These are phyloP conservation scores for Solanum piurae DNA, from an alignment of 257 asterid genomes.

Conservation along the genomic window DNA sequence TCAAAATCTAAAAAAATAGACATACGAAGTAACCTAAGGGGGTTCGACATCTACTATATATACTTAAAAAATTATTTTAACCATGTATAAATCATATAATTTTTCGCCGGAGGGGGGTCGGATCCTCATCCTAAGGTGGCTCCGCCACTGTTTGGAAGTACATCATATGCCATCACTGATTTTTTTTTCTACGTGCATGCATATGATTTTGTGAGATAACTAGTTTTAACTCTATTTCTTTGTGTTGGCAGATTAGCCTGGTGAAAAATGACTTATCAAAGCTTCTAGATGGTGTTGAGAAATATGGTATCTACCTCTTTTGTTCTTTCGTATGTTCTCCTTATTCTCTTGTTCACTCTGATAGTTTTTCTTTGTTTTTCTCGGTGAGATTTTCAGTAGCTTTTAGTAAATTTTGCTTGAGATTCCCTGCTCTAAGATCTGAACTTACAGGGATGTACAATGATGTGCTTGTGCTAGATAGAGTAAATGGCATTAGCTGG, in stretches of 20 bases:
- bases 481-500: not conserved
- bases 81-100: too few relatives aligned
- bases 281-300: conserved; percentile 83
- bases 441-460: not conserved
- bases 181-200: not conserved
- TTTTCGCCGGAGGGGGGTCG: too few relatives aligned
- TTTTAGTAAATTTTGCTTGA: not conserved
- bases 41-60: too few relatives aligned
- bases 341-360: not conserved
- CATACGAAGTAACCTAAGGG: too few relatives aligned
- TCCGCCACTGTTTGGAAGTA: not conserved
- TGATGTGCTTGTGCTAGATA: not conserved
- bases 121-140: too few relatives aligned
- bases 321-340: not conserved
- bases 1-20: too few relatives aligned
- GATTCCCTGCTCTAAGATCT: not conserved
- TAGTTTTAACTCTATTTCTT: not conserved
- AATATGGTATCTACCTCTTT: conserved; percentile 44
- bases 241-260: conserved; percentile 46
- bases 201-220: not conserved
- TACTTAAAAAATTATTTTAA: too few relatives aligned
- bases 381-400: not conserved
- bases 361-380: not conserved
- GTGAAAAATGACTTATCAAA: conserved; percentile 62
- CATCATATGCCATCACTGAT: not conserved